phyloP scores from a whole-genome alignment of 768 basidiomycete species.

The Rhodotorula babjevae region DNA sequence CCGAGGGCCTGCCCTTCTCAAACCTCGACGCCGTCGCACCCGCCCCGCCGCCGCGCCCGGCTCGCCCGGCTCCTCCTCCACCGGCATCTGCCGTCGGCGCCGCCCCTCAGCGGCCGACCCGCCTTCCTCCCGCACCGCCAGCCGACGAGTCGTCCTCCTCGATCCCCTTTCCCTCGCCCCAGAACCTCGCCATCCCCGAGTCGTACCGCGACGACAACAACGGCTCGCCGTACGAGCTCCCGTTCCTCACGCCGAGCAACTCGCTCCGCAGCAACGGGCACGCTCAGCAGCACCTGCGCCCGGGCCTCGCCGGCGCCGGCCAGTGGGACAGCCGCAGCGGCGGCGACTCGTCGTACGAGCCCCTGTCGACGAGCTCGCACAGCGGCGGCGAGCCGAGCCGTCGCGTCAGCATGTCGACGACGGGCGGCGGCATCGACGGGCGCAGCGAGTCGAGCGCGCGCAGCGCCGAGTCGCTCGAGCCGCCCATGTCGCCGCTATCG shows the following conservation, averaged over 20 bases:
- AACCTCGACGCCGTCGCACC: conserved; percentile 8
- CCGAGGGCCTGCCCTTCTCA: conserved; percentile 19
- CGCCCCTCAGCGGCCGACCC: background rate
- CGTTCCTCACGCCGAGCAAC: conserved; percentile 16
- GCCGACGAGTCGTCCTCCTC: too few species aligned
- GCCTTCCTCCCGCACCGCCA: conserved; percentile 5
- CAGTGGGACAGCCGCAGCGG: background rate
- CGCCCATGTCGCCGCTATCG: background rate
- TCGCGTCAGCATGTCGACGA: background rate
- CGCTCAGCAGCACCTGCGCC: background rate
- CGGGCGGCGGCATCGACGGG: background rate
- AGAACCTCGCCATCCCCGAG: background rate
- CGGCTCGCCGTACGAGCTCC: conserved; percentile 29
- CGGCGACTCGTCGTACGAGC: background rate
- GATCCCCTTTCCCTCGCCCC: background rate
- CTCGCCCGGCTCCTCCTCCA: background rate
- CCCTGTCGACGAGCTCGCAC: background rate
- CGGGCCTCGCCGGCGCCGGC: background rate
- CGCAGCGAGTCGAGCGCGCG: background rate
- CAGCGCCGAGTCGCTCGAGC: background rate
- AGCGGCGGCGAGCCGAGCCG: background rate
- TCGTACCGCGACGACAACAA: background rate
- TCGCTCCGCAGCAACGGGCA: background rate
- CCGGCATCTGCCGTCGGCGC: background rate
- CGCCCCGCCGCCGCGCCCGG: background rate